These are phyloP conservation scores for Russula lepida DNA, from an alignment of 768 basidiomycete genomes.

Conservation along the genomic window DNA sequence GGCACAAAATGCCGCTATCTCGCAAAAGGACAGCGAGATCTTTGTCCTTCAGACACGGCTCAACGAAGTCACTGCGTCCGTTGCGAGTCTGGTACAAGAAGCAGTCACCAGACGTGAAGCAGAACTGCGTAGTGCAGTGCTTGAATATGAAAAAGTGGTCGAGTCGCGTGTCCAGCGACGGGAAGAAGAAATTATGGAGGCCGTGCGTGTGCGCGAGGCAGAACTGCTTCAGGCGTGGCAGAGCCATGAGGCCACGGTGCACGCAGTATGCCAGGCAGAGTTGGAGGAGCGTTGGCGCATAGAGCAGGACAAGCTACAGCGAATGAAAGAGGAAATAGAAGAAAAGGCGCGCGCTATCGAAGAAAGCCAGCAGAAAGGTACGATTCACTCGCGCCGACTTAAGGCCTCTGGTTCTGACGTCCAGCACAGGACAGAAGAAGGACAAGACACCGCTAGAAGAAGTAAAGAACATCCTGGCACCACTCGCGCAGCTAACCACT, in stretches of 20 bases:
- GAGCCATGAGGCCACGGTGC: constrained; percentile 42
- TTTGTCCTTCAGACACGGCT: constrained; percentile 33
- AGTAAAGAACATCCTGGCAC: constrained; percentile 60
- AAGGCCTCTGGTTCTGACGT: background rate
- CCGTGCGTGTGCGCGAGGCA: constrained; percentile 53
- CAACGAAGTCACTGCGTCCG: constrained; percentile 19
- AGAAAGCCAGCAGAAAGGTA: constrained; percentile 29
- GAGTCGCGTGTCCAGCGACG: constrained; percentile 52
- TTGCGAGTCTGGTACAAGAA: constrained; percentile 35
- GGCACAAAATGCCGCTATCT: constrained; percentile 38
- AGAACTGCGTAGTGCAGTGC: constrained; percentile 55
- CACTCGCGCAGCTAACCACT: constrained; percentile 33
- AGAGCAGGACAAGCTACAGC: constrained; percentile 44
- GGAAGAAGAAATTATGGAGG: constrained; percentile 65
- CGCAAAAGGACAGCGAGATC: constrained; percentile 56
- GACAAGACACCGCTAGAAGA: constrained; percentile 63
- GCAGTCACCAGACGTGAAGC: constrained; percentile 59
- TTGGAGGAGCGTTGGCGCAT: constrained; percentile 30
- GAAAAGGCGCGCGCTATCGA: constrained; percentile 37
- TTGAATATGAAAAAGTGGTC: constrained; percentile 64
- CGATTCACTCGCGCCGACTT: constrained; percentile 17
- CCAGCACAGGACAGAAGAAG: constrained; percentile 33
- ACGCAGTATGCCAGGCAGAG: constrained; percentile 41
- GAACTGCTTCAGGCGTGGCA: constrained; percentile 57
- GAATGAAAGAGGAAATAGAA: constrained; percentile 43